Evolutionary conservation across 768 basidiomycete species (phyloP).

Genomic region (Termitomyces heimii): DNA sequence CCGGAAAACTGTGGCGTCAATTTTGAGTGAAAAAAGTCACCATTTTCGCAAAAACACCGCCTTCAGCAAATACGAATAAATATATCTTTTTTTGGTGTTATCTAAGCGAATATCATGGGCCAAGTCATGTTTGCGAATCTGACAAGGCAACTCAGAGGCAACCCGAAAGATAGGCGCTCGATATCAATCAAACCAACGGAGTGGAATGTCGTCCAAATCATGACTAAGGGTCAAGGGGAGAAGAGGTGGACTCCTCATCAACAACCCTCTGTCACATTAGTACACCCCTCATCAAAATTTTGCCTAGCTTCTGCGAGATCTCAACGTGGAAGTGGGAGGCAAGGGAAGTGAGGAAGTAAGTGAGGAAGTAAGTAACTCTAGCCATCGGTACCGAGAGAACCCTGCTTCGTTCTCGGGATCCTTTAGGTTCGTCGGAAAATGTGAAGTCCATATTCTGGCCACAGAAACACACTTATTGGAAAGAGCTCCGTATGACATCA

Average conservation of each 20-base stretch:
- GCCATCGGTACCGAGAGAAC: conserved; percentile 8
- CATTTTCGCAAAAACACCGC: conserved; percentile 4
- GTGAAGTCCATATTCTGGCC: background rate
- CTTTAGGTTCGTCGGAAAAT: background rate
- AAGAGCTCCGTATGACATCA: background rate
- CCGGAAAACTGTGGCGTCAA: conserved; percentile 22
- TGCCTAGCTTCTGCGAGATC: conserved; percentile 4
- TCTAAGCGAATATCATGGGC: conserved; percentile 18
- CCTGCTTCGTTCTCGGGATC: conserved; percentile 2
- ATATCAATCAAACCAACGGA: background rate
- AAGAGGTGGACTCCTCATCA: conserved; percentile 2
- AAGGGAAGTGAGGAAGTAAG: too few species aligned
- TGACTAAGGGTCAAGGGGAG: conserved; percentile 1
- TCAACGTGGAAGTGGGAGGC: conserved; percentile 11
- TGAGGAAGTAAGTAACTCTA: background rate
- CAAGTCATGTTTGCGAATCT: background rate
- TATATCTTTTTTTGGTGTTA: conserved; percentile 6
- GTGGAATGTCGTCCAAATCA: background rate
- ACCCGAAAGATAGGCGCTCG: background rate
- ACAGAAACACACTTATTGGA: background rate
- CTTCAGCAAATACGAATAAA: conserved; percentile 9
- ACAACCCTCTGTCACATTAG: conserved; percentile 11
- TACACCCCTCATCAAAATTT: conserved; percentile 8
- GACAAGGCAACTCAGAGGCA: background rate
- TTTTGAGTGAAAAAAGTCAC: conserved; percentile 10